Evolutionary conservation across 257 asterid genomes (phyloP), one percentile per base, ranked within the genome.

Genomic region (Cruciata laevipes): DNA sequence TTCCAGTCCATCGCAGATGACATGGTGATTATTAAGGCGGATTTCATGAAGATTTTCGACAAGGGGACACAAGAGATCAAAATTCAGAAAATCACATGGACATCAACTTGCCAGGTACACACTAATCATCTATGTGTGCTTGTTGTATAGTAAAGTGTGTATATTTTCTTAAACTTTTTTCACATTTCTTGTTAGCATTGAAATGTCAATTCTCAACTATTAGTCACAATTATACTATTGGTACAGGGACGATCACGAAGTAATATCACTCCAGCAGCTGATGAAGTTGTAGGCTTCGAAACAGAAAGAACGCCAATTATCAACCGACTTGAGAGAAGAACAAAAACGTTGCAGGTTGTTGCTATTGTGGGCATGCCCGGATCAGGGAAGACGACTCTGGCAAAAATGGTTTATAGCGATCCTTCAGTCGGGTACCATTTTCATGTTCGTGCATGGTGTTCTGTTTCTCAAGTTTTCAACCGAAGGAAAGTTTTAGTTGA

Each of bases 361-460:
- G 30, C 66, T 8, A 69, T 69, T 38, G 42, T 58, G 24, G 73
- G 73, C 31, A 58, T 57, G 73, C 40, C 66, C 5, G 57, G 73
- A 1, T 8, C 35, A n/a, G 73, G 73, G 6, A 69, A 69, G 66
- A 69, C 73, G 0, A 69, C 73, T 27, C 23, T 69, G 4, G 66
- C 73, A 14, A 35, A 1, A 18, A 69, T 23, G 40, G 73, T 69
- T 5, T 57, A 13, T 16, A 27, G n/a, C 37, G 4, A 9, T n/a
- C 7, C 51, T 18, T 27, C 5, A 0, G 25, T 69, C 5, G 3
- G 0, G 2, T 3, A 5, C 21, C 24, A 38, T 58, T 69, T 69
- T 37, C 8, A 9, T 31, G 6, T 2, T 0, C 51, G 56, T 58
- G 47, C 1, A 20, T 69, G 65, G 66, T 58, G 66, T 58, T 1